phyloP scores from a whole-genome alignment of 495 filamentous ascomycete genomes.

The Aspergillus olivimuriae region DNA sequence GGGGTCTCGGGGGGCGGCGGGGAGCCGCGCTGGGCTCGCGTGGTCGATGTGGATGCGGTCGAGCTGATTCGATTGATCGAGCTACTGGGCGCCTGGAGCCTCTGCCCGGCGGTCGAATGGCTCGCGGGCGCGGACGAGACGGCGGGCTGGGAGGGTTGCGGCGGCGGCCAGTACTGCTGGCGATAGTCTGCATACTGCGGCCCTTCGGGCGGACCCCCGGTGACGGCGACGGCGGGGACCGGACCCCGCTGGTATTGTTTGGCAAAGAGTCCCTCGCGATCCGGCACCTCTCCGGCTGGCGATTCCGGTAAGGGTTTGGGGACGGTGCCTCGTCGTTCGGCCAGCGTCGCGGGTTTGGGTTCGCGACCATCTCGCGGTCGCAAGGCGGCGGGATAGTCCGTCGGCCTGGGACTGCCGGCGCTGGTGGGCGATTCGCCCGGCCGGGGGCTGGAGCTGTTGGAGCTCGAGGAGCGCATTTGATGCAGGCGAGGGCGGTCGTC shows the following conservation, averaged over 20 bases:
- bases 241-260: slow-evolving; percentile 30
- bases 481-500: slow-evolving; percentile 57
- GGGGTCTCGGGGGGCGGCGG: slow-evolving; percentile 95
- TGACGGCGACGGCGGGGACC: slow-evolving; percentile 8
- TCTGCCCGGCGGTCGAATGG: slow-evolving; percentile 14
- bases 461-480: slow-evolving; percentile 30
- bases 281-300: slow-evolving; percentile 60
- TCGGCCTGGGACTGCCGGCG: slow-evolving; percentile 26
- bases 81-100: slow-evolving; percentile 36
- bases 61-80: slow-evolving; percentile 76
- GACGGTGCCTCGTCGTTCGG: slow-evolving; percentile 62
- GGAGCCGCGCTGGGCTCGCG: slow-evolving; percentile 83
- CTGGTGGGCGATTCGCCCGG: slow-evolving; percentile 20
- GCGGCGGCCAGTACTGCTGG: slow-evolving; percentile 65
- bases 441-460: slow-evolving; percentile 29
- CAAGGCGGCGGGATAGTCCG: slow-evolving; percentile 41
- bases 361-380: slow-evolving; percentile 42
- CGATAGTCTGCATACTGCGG: slow-evolving; percentile 50
- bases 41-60: slow-evolving; percentile 88
- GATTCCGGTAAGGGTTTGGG: slow-evolving; percentile 77
- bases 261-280: slow-evolving; percentile 61
- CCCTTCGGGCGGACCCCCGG: slow-evolving; percentile 11
- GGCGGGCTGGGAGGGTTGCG: slow-evolving; percentile 28
- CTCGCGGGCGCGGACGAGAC: slow-evolving; percentile 21
- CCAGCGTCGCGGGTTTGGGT: slow-evolving; percentile 44